These are phyloP conservation scores for Ascosphaera aggregata DNA, from an alignment of 2,329 filamentous ascomycete genomes.

Conservation along the genomic window DNA sequence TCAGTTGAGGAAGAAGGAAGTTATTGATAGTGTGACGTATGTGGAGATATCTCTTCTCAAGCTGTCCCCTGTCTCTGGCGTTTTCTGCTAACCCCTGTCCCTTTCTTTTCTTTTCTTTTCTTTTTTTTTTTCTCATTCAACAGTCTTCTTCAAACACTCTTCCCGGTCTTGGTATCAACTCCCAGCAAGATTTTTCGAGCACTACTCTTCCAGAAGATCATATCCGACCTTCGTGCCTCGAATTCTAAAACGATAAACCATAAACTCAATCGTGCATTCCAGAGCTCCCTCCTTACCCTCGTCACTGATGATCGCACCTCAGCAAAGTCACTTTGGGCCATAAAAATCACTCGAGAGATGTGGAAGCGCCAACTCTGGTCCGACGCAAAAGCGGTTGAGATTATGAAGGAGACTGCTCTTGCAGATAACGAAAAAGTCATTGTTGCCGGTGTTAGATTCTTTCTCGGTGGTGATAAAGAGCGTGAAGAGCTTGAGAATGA, in stretches of 20 bases:
- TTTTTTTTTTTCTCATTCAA: not conserved
- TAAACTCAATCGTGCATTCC: slow-evolving; percentile 74
- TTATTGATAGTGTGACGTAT: slow-evolving; percentile 56
- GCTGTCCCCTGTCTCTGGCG: not conserved
- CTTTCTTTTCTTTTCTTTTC: not conserved
- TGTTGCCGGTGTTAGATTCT: slow-evolving; percentile 71
- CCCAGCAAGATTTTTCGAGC: slow-evolving; percentile 72
- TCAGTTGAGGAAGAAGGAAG: slow-evolving; percentile 69
- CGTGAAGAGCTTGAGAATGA: slow-evolving; percentile 82
- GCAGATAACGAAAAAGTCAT: slow-evolving; percentile 87
- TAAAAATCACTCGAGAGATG: slow-evolving; percentile 82
- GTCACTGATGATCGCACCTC: slow-evolving; percentile 68
- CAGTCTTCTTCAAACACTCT: slow-evolving; percentile 64
- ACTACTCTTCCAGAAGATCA: slow-evolving; percentile 70
- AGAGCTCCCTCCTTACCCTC: slow-evolving; percentile 81
- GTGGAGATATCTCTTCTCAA: too few relatives aligned
- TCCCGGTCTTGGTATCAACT: slow-evolving; percentile 79
- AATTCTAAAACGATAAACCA: slow-evolving; percentile 82
- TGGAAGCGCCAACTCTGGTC: slow-evolving; percentile 97
- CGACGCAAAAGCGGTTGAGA: slow-evolving; percentile 81
- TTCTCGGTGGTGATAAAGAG: slow-evolving; percentile 88
- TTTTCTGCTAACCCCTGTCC: not conserved
- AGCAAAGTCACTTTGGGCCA: slow-evolving; percentile 78
- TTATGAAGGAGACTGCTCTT: slow-evolving; percentile 86
- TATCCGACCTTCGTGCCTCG: slow-evolving; percentile 69